Conservation (phyloP, 441 rosid species). For the Sinapis alba region DNA sequence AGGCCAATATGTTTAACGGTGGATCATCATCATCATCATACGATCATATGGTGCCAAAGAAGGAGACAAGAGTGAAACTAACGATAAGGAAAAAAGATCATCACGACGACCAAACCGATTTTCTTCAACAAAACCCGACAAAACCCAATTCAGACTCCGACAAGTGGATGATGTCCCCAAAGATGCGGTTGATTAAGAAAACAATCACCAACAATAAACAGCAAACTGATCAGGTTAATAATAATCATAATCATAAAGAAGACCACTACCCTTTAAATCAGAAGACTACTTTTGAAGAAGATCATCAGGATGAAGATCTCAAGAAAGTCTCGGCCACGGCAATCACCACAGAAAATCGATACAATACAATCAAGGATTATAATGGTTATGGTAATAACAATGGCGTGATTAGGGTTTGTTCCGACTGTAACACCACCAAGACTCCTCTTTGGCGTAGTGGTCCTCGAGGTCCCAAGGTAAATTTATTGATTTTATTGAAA, state of each 20-base stretch:
- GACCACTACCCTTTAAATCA: slow-evolving; percentile 19
- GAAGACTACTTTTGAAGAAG: slow-evolving; percentile 41
- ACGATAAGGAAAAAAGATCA: slow-evolving; percentile 50
- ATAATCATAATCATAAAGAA: slow-evolving; percentile 1
- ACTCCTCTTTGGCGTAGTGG: slow-evolving; percentile 99
- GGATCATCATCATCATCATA: slow-evolving; percentile 48
- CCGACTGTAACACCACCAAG: slow-evolving; percentile 90
- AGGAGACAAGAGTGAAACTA: slow-evolving; percentile 47
- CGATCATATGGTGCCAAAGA: slow-evolving; percentile 40
- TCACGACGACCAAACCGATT: slow-evolving; percentile 44
- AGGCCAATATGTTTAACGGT: slow-evolving; percentile 47
- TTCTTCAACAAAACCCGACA: slow-evolving; percentile 39
- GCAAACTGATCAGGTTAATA: slow-evolving; percentile 13
- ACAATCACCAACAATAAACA: slow-evolving; percentile 51
- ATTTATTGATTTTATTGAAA: neutral
- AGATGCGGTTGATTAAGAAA: slow-evolving; percentile 84
- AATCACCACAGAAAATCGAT: slow-evolving; percentile 33
- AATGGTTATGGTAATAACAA: slow-evolving; percentile 42
- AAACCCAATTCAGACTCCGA: slow-evolving; percentile 35
- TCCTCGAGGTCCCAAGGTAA: slow-evolving; percentile 94
- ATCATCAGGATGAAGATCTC: slow-evolving; percentile 34
- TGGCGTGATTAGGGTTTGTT: slow-evolving; percentile 81
- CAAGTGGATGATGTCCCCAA: slow-evolving; percentile 81
- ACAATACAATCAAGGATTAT: slow-evolving; percentile 37
- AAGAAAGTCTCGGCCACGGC: slow-evolving; percentile 25